Conservation (phyloP, 1,284 basidiomycete species). For the Rhodotorula sp. region DNA sequence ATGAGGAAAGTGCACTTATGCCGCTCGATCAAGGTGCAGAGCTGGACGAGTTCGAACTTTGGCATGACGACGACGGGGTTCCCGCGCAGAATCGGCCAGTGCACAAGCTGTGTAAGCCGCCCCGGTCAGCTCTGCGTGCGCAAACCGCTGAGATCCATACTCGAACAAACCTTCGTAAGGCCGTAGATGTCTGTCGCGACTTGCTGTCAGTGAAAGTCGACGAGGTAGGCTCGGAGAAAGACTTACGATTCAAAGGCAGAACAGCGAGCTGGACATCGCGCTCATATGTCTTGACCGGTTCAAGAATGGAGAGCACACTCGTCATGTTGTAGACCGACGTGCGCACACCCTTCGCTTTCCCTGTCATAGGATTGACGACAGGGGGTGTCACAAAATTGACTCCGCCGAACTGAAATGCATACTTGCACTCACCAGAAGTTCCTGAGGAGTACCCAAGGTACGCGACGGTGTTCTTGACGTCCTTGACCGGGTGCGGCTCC, state of each 20-base stretch:
- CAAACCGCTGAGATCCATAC: too few relatives aligned
- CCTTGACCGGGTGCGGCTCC: constrained; percentile 10
- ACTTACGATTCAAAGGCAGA: constrained; percentile 39
- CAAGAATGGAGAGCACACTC: constrained; percentile 24
- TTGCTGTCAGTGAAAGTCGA: too few relatives aligned
- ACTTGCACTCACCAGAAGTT: constrained; percentile 31
- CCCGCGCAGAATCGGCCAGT: constrained; percentile 62
- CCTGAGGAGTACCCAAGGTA: constrained; percentile 42
- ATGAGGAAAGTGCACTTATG: constrained; percentile 64
- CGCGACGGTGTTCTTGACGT: constrained; percentile 36
- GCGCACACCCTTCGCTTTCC: constrained; percentile 42
- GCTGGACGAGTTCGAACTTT: constrained; percentile 69
- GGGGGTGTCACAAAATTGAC: too few relatives aligned
- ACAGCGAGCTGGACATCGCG: constrained; percentile 37
- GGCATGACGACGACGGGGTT: constrained; percentile 65
- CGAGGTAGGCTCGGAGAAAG: background rate
- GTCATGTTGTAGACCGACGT: constrained; percentile 44
- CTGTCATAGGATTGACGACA: too few relatives aligned
- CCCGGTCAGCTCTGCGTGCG: constrained; percentile 36
- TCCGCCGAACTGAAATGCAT: too few relatives aligned
- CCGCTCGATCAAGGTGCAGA: constrained; percentile 64
- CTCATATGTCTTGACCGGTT: constrained; percentile 21
- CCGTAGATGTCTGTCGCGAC: constrained; percentile 29
- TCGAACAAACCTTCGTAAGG: constrained; percentile 1
- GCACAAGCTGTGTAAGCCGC: constrained; percentile 53